These are phyloP conservation scores for Aureobasidium pullulans DNA, from an alignment of 2,329 filamentous ascomycete species.

Conservation along the genomic window DNA sequence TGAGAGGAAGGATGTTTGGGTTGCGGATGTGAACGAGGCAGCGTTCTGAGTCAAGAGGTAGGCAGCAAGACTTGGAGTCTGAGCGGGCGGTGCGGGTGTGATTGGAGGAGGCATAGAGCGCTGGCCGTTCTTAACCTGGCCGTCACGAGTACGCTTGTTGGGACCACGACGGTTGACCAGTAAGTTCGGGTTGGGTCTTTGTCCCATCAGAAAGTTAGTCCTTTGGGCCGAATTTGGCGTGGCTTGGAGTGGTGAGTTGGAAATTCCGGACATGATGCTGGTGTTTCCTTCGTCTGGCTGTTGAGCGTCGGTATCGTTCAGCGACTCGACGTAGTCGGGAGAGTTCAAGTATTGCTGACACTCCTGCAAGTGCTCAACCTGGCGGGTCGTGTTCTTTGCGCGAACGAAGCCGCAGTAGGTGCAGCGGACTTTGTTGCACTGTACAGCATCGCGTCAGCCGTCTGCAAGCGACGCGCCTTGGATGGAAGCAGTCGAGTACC, in stretches of 20 bases:
- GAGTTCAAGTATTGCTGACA: conserved; percentile 39
- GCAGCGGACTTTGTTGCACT: conserved; percentile 44
- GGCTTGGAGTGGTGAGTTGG: conserved; percentile 1
- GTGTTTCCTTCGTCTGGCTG: not conserved
- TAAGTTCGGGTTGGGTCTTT: conserved; percentile 42
- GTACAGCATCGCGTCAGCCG: conserved; percentile 8
- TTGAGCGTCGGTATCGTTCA: not conserved
- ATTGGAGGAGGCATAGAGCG: conserved; percentile 16
- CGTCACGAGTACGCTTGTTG: conserved; percentile 31
- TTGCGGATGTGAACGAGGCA: conserved; percentile 47
- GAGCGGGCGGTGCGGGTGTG: conserved; percentile 17
- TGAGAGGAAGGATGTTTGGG: conserved; percentile 59
- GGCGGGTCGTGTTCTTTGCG: conserved; percentile 45
- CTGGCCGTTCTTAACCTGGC: conserved; percentile 20
- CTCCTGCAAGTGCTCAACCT: conserved; percentile 42
- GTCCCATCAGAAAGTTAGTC: conserved; percentile 23
- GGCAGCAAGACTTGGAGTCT: conserved; percentile 46
- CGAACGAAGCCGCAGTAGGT: conserved; percentile 42
- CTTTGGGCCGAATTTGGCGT: conserved; percentile 19
- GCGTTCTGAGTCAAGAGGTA: conserved; percentile 48
- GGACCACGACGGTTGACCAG: conserved; percentile 38
- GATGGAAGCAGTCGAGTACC: conserved; percentile 13
- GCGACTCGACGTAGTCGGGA: conserved; percentile 24
- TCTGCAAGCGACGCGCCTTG: not conserved
- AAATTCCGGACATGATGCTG: conserved; percentile 1